These are phyloP conservation scores for Puccinia hordei DNA, from an alignment of 1,284 basidiomycete genomes.

Conservation along the genomic window DNA sequence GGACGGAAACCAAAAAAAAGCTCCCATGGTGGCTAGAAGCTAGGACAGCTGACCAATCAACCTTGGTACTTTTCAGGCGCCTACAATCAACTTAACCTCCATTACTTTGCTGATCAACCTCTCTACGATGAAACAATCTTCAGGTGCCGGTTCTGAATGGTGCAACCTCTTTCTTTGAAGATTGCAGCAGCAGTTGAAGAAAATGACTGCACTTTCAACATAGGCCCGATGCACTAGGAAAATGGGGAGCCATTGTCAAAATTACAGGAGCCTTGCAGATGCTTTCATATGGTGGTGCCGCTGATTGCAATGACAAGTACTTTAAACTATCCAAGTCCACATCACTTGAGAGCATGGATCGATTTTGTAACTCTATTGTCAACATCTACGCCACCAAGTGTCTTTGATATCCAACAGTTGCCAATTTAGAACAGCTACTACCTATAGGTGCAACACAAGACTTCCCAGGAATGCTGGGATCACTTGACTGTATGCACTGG, in stretches of 20 bases:
- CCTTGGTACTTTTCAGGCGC: background rate
- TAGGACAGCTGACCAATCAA: too few species aligned
- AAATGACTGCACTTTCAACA: background rate
- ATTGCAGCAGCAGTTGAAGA: too few species aligned
- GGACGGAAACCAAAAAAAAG: too few species aligned
- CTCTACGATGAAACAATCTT: background rate
- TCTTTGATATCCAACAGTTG: too few species aligned
- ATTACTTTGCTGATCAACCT: background rate
- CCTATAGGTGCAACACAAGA: background rate
- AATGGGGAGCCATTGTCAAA: too few species aligned
- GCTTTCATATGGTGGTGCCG: too few species aligned
- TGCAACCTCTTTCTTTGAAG: too few species aligned
- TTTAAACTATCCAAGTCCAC: background rate
- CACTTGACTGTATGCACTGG: slow-evolving; percentile 30
- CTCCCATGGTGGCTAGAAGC: too few species aligned
- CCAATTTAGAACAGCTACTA: background rate
- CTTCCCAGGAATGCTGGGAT: slow-evolving; percentile 17
- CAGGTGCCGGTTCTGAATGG: slow-evolving; percentile 15
- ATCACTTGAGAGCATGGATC: background rate
- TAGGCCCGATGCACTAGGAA: background rate
- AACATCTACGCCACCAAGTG: too few species aligned
- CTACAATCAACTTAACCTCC: too few species aligned
- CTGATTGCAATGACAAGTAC: slow-evolving; percentile 7
- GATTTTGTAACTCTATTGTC: too few species aligned
- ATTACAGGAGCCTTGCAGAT: too few species aligned